These are phyloP conservation scores for Parmelia sp. DNA, from an alignment of 495 filamentous ascomycete species.

Conservation along the genomic window DNA sequence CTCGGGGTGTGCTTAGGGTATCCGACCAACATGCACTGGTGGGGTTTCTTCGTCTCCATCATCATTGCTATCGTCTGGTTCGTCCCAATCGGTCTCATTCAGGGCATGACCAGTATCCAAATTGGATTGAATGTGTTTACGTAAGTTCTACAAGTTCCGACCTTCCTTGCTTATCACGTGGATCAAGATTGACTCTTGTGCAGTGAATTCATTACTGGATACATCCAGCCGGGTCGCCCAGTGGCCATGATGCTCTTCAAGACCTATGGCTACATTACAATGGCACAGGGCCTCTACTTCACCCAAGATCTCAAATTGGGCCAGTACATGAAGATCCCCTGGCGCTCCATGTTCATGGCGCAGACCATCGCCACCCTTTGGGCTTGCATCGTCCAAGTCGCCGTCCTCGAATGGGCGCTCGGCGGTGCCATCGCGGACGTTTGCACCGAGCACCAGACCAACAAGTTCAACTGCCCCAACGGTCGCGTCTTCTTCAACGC, in stretches of 20 bases:
- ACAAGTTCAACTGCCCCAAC: slow-evolving; percentile 55
- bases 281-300: slow-evolving; percentile 51
- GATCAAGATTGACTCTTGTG: not conserved
- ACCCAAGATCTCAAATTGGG: slow-evolving; percentile 49
- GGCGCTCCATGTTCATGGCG: slow-evolving; percentile 50
- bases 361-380: slow-evolving; percentile 52
- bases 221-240: slow-evolving; percentile 54
- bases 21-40: slow-evolving; percentile 46
- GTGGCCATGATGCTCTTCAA: slow-evolving; percentile 61
- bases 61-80: slow-evolving; percentile 46
- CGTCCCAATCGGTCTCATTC: slow-evolving; percentile 48
- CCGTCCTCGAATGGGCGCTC: slow-evolving; percentile 57
- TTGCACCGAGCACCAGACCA: slow-evolving; percentile 44
- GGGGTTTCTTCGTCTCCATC: slow-evolving; percentile 48
- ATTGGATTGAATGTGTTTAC: slow-evolving; percentile 54
- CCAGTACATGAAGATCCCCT: slow-evolving; percentile 64
- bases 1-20: slow-evolving; percentile 49
- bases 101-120: slow-evolving; percentile 49
- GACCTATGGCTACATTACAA: slow-evolving; percentile 53
- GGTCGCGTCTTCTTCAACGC: slow-evolving; percentile 56
- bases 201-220: slow-evolving; percentile 55
- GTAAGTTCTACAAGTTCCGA: not conserved
- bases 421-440: slow-evolving; percentile 45
- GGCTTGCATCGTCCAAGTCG: slow-evolving; percentile 54
- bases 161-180: not conserved